Evolutionary conservation across 345 rosid genomes (phyloP).

Genomic region (Gossypium raimondii): DNA sequence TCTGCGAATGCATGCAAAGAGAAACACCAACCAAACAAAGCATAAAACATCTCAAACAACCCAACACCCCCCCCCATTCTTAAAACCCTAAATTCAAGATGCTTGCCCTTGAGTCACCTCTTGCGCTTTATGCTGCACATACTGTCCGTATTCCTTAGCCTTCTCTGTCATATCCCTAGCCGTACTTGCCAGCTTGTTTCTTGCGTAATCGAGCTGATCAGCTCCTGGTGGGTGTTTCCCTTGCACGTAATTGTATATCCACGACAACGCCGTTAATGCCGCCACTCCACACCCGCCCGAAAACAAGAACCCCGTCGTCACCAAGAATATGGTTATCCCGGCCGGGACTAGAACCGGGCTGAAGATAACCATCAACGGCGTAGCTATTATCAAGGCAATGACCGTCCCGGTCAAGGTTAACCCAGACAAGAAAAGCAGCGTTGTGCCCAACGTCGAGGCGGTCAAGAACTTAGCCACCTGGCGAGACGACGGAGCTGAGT

Average conservation of each 20-base stretch:
- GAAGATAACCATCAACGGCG: constrained; percentile 51
- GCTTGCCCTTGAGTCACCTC: constrained; percentile 27
- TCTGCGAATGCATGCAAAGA: not conserved
- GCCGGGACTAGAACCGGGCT: constrained; percentile 69
- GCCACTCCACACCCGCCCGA: constrained; percentile 57
- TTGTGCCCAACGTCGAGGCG: constrained; percentile 37
- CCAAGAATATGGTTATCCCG: constrained; percentile 27
- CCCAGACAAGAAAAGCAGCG: constrained; percentile 40
- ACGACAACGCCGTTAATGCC: constrained; percentile 44
- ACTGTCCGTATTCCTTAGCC: constrained; percentile 56
- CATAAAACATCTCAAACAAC: not conserved
- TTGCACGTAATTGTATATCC: constrained; percentile 53
- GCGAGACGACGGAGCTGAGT: constrained; percentile 30
- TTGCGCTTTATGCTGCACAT: constrained; percentile 44
- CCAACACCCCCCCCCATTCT: not conserved
- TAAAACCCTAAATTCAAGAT: constrained; percentile 7
- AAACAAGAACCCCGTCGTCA: constrained; percentile 39
- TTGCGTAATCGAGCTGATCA: constrained; percentile 50
- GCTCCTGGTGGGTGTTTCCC: constrained; percentile 66
- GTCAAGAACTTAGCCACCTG: constrained; percentile 46
- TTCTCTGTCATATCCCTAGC: constrained; percentile 42
- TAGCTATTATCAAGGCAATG: constrained; percentile 47
- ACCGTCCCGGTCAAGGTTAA: constrained; percentile 52
- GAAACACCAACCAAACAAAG: not conserved
- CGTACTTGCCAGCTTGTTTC: constrained; percentile 29